Evolutionary conservation across 768 basidiomycete species (phyloP).

Genomic region (Tulasnella sp.): DNA sequence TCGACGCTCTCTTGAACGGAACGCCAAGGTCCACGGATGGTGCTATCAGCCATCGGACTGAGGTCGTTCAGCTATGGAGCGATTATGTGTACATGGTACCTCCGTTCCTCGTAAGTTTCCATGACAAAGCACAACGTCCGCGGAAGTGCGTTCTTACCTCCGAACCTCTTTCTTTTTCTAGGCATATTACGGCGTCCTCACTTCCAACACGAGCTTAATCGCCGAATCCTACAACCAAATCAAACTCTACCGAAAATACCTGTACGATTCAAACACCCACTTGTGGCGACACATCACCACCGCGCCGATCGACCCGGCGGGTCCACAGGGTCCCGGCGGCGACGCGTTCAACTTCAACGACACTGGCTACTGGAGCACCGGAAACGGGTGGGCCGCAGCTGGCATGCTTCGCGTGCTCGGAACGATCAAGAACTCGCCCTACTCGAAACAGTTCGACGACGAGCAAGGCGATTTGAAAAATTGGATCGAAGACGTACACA

Average conservation of each 20-base stretch:
- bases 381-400: conserved; percentile 45
- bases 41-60: conserved; percentile 43
- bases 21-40: conserved; percentile 39
- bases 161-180: conserved; percentile 35
- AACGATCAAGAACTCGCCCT: conserved; percentile 41
- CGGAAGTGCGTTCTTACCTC: neutral
- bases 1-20: conserved; percentile 38
- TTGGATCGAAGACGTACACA: conserved; percentile 42
- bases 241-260: conserved; percentile 40
- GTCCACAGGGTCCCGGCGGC: neutral
- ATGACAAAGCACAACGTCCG: conserved; percentile 26
- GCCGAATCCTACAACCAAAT: conserved; percentile 42
- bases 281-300: conserved; percentile 43
- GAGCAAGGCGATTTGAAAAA: conserved; percentile 38
- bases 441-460: conserved; percentile 19
- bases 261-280: conserved; percentile 33
- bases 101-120: conserved; percentile 42
- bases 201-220: conserved; percentile 22
- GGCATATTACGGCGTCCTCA: conserved; percentile 43
- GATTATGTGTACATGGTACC: conserved; percentile 39
- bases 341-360: conserved; percentile 35
- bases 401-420: conserved; percentile 43
- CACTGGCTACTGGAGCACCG: conserved; percentile 40
- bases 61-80: conserved; percentile 40
- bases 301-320: conserved; percentile 25